Evolutionary conservation across 2,329 filamentous ascomycete genomes (phyloP).

Genomic region (Cercospora sojina): DNA sequence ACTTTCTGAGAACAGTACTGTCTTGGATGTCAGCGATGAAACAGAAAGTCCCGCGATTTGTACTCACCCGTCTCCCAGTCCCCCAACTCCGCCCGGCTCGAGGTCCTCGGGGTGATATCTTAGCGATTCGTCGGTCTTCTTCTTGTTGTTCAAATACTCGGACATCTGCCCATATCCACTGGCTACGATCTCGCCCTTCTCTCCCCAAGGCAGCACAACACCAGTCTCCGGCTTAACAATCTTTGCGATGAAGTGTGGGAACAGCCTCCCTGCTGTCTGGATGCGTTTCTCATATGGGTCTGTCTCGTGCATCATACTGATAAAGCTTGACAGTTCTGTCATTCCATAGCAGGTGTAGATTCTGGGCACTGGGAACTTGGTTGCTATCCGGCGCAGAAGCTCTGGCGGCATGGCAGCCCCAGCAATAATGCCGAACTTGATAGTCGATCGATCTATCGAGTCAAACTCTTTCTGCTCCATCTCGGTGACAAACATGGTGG

Average conservation of each 20-base stretch:
- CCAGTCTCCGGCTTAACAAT: slow-evolving; percentile 66
- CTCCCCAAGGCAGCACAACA: slow-evolving; percentile 64
- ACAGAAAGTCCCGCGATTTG: neutral
- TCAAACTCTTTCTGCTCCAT: slow-evolving; percentile 32
- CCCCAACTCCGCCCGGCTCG: slow-evolving; percentile 28
- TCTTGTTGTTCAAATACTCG: slow-evolving; percentile 65
- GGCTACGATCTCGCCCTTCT: slow-evolving; percentile 72
- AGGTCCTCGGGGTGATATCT: slow-evolving; percentile 31
- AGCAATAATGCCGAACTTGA: slow-evolving; percentile 60
- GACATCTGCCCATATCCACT: slow-evolving; percentile 73
- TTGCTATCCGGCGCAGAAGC: slow-evolving; percentile 69
- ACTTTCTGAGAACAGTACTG: slow-evolving; percentile 45
- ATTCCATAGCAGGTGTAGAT: slow-evolving; percentile 61
- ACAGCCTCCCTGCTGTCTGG: slow-evolving; percentile 70
- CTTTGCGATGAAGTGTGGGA: slow-evolving; percentile 73
- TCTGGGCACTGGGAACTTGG: slow-evolving; percentile 71
- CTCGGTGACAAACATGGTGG: slow-evolving; percentile 75
- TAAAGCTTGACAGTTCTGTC: slow-evolving; percentile 56
- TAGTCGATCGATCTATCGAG: slow-evolving; percentile 28
- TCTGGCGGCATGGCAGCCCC: slow-evolving; percentile 73
- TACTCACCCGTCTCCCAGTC: slow-evolving; percentile 25
- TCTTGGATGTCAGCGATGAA: neutral
- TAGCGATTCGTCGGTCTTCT: slow-evolving; percentile 72
- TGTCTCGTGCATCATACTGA: slow-evolving; percentile 34
- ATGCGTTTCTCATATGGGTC: slow-evolving; percentile 67